Base-by-base conservation (phyloP, 352 stramenopile species). In the Lagenidium sp. region DNA sequence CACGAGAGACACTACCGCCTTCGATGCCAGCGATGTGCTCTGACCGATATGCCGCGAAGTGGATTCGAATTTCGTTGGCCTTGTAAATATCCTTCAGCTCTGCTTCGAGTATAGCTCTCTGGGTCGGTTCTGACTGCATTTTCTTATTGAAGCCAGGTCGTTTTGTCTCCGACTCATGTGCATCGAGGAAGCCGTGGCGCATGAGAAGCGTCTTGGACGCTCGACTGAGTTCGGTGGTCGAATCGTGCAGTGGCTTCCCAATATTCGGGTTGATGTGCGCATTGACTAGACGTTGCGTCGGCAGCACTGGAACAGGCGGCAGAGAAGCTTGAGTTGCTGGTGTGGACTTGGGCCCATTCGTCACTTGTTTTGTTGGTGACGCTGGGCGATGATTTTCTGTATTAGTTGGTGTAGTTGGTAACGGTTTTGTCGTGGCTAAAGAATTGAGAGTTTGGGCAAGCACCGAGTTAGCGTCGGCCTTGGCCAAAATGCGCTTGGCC, bases 21-120 rank as follows among this genome's bases (percentile, higher is more conserved):
- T 25, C 21, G 15, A 45, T 13, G 12, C 51, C 32, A 2, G 52
- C 47, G 18, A 46, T 41, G 4, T 41, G 48, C 13, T 36, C 23
- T n/a, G 37, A 22, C 36, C 85, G 74, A 47, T 87, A 94, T 8
- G 84, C 88, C 6, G 82, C 88, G 30, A 97, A 96, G 34, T 97
- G 88, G 42, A 97, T 74, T 4, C 79, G 83, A 31, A 97, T 76
- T 35, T 97, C 88, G 44, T 95, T 72, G 0, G 70, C 66, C 19
- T 79, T 73, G 53, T 93, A 78, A 0, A 64, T 41, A 41, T 97
- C 88, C 2, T 67, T 59, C 6, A 95, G 59, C 46, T 97, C 87
- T 1, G 47, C 42, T 4, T 88, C 68, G 4, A 95, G 41, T 0
- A 86, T 88, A 8, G 12, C n/a, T 12, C 35, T 44, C 1, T 18